These are phyloP conservation scores for Colletotrichum eleusines DNA, from an alignment of 2,329 filamentous ascomycete species.

Conservation along the genomic window DNA sequence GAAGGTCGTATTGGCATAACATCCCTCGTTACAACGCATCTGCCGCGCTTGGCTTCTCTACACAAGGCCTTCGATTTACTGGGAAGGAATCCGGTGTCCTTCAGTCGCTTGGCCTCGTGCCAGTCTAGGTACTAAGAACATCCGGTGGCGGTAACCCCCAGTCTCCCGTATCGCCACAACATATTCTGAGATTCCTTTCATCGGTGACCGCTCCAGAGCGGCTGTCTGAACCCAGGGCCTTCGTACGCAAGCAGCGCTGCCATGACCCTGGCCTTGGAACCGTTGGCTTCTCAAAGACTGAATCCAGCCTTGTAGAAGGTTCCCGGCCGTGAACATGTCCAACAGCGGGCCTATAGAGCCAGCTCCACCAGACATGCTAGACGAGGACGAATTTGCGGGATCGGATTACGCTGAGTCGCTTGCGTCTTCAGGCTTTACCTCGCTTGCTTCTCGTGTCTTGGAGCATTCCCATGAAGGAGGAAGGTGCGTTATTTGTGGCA, in stretches of 20 bases:
- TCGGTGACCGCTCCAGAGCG: neutral
- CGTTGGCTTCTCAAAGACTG: neutral
- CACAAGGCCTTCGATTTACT: neutral
- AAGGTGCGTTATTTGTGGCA: slow-evolving; percentile 33
- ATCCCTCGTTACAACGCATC: slow-evolving; percentile 9
- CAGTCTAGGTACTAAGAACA: neutral
- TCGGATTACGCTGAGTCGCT: slow-evolving; percentile 57
- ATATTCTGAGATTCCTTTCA: neutral
- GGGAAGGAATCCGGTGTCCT: neutral
- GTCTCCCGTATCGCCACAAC: neutral
- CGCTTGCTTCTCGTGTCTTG: slow-evolving; percentile 47
- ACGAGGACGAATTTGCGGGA: slow-evolving; percentile 43
- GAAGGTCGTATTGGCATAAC: neutral
- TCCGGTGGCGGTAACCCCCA: neutral
- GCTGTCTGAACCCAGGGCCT: neutral
- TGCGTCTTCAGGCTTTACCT: slow-evolving; percentile 56
- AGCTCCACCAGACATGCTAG: slow-evolving; percentile 26
- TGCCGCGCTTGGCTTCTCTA: slow-evolving; percentile 2
- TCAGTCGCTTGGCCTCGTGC: neutral
- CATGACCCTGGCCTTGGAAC: neutral
- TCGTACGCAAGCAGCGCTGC: neutral
- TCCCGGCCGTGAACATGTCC: slow-evolving; percentile 30
- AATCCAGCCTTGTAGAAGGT: neutral
- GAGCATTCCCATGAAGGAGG: slow-evolving; percentile 41
- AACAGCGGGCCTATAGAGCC: slow-evolving; percentile 37